Base-by-base conservation (phyloP, 169 alveolate genomes). In the Miamiensis avidus region DNA sequence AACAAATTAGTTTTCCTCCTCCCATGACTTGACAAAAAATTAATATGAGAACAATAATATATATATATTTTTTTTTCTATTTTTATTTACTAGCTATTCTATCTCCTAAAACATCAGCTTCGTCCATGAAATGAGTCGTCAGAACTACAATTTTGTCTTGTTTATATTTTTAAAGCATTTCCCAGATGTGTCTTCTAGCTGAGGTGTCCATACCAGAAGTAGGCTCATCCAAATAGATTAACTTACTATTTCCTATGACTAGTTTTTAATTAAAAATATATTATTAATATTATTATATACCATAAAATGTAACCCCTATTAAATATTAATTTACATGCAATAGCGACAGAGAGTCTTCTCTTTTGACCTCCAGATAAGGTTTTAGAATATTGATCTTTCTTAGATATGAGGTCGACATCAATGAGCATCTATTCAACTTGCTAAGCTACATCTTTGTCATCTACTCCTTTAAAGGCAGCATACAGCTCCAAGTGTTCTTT, bases 121-220 rank as follows among this genome's bases (percentile, higher is more conserved):
- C 98, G 74, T 97, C 99, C 91, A 97, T 88, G 82, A 92, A 93
- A 86, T 95, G 98, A 29, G 99, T 95, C 0, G 98, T 97, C n/a
- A 95, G 83, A 30, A 95, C 79, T 64, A 97, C 81, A 64, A 92
- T 94, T 89, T 89, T 94, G 64, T 81, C 88, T 34, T 76, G 34
- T 81, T 90, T 91, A 0, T 82, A 87, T 4, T 83, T 86, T 79
- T 94, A 89, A n/a, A 97, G 91, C 86, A 96, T 87, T 69, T 96
- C 96, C 97, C 97, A 96, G 27, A 96, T 89, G 29, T 90, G 84
- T 84, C 95, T 93, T 81, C 96, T 89, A 0, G 98, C 94, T 1
- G 91, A 89, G n/a, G 94, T 91, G 78, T 97, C 99, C 95, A 97
- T 93, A n/a, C 98, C 99, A 78, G 96, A 91, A 0, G 98, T 93